Conservation (phyloP, 2,329 filamentous ascomycete species). For the Colletotrichum karsti region DNA sequence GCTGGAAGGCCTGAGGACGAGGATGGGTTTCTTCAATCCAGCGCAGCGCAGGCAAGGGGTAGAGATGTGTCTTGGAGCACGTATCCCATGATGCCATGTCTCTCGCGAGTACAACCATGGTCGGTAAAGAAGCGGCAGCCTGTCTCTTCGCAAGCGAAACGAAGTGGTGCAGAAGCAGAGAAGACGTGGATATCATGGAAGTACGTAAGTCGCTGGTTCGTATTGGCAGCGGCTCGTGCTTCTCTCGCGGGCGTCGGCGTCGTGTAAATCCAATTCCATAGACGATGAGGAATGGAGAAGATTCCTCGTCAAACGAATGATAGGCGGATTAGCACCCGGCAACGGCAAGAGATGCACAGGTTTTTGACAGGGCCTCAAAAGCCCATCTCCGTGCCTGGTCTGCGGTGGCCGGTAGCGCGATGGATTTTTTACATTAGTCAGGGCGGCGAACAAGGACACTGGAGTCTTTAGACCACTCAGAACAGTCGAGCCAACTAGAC, state of each 20-base stretch:
- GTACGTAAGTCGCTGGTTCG: constrained; percentile 6
- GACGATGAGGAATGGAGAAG: not conserved
- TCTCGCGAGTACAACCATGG: not conserved
- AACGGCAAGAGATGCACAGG: constrained; percentile 5
- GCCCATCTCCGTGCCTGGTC: constrained; percentile 21
- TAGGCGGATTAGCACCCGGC: constrained; percentile 12
- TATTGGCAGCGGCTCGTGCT: constrained; percentile 16
- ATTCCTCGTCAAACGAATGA: not conserved
- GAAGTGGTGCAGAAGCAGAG: constrained; percentile 1
- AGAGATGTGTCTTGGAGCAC: not conserved
- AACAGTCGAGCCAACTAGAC: not conserved
- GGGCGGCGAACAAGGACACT: constrained; percentile 25
- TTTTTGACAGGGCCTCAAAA: not conserved
- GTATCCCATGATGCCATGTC: constrained; percentile 2
- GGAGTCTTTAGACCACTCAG: constrained; percentile 1
- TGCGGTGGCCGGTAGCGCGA: constrained; percentile 17
- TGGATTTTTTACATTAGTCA: constrained; percentile 28
- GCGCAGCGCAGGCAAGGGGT: constrained; percentile 11
- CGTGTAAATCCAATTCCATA: not conserved
- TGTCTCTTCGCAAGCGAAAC: not conserved
- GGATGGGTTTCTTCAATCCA: not conserved
- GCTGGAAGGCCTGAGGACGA: too few relatives aligned
- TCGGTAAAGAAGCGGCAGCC: not conserved
- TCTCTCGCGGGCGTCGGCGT: not conserved
- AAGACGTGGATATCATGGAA: not conserved